Evolutionary conservation across 2,329 filamentous ascomycete genomes (phyloP), one percentile per base, ranked within the genome.

Genomic region (Curvularia sp.): DNA sequence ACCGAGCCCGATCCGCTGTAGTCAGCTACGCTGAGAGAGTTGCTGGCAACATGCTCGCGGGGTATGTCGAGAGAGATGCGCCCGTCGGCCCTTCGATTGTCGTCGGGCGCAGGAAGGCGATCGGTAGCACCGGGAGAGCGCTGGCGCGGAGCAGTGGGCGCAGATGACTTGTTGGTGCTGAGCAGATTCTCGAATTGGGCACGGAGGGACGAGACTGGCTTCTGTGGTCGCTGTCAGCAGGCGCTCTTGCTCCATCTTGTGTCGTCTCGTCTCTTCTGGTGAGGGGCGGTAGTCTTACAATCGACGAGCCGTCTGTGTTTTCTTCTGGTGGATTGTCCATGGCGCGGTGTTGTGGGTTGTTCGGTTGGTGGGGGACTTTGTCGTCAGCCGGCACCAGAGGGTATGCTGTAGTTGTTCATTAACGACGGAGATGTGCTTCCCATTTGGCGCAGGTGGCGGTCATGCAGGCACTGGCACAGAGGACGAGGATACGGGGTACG

Each of bases 141-240:
- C 54, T 71, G 65, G 53, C 66, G 69, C 33, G 71, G 67, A 26
- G 67, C 60, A 8, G 68, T 52, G 38, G 73, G 59, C 12, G 65
- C 57, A 53, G 69, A 53, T 55, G 55, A 9, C 52, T 71, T 72
- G 66, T 73, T 74, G 20, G 67, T 65, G 57, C 65, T 85, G 64
- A 84, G 82, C 81, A 94, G 87, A 73, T 89, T 92, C 81, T 95
- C 91, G 75, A 94, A 95, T 69, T 90, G 88, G 63, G 90, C 91
- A 61, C 89, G 85, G 60, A 95, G 82, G 51, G 91, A 93, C 51
- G 91, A 95, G 50, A 95, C 91, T 26, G 92, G 90, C 80, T 88
- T 91, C 89, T 92, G 41, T 13, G 38, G 12, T 38, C 2, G 28
- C 18, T 50, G 61, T 74, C 50, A 72, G 64, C 44, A 62, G 42